Evolutionary conservation across 345 rosid species (phyloP), one percentile per base, ranked within the genome.

Genomic region (Garcia nutans): DNA sequence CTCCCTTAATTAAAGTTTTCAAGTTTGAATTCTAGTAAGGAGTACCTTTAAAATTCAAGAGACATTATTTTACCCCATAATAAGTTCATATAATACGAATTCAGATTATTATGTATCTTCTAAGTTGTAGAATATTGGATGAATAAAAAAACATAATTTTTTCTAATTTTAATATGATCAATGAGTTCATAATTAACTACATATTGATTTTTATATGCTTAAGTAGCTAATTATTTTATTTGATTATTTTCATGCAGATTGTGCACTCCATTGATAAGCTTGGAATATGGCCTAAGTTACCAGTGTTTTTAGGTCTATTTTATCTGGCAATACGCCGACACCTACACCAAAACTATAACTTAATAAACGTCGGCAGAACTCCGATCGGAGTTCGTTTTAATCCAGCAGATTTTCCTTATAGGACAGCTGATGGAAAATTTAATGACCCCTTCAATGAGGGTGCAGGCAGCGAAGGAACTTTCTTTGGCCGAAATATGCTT

Each of bases 401-500:
- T 75, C 87, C 89, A 0, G 78, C 62, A 8, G 88, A 89, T 70
- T 86, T 58, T 74, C 89, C 90, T 0, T 87, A 81, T 74, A 77
- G 92, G 42, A 89, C 87, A 13, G 81, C 82, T 17, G 83, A 86
- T 4, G 89, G 90, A 6, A 81, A 74, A 58, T 85, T 72, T 33
- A 87, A 77, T 70, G 90, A 89, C 59, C 89, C 90, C 2, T 87
- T 81, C 54, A 83, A 86, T 65, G 89, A 82, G 73, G 83, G 54
- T 74, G 89, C 83, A 0, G 93, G 91, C 45, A 79, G 88, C 71
- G 70, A 82, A 72, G 74, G 85, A 47, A 85, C 81, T 16, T 89
- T 87, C 78, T 82, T 89, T 67, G 93, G 93, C 58, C 77, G 91
- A 68, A 89, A 89, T 57, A 31, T 88, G 37, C 77, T 71, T n/a